These are phyloP conservation scores for Eragrostis tef DNA, from an alignment of 202 grass and related monocot genomes.

Conservation along the genomic window DNA sequence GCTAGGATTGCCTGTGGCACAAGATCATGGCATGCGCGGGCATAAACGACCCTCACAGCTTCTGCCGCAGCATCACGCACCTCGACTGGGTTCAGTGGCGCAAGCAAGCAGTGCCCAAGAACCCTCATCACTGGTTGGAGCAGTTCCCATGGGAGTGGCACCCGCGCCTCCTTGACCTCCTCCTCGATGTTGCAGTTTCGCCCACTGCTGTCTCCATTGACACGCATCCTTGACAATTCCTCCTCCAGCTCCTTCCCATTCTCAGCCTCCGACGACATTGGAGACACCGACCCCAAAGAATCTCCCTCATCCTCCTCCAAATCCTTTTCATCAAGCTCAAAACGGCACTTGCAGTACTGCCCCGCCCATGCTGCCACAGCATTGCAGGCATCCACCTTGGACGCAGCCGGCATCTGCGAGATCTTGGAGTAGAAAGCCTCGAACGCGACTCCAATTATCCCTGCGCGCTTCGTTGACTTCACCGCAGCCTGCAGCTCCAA, in stretches of 20 bases:
- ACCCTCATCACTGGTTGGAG: conserved; percentile 91
- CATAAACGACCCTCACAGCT: conserved; percentile 80
- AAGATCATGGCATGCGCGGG: conserved; percentile 82
- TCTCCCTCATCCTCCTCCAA: conserved; percentile 42
- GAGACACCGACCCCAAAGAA: conserved; percentile 49
- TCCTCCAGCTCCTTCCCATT: conserved; percentile 56
- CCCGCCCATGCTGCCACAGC: conserved; percentile 68
- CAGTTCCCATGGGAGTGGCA: conserved; percentile 90
- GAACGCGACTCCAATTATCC: conserved; percentile 83
- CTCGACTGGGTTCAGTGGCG: conserved; percentile 70
- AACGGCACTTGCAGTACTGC: conserved; percentile 86
- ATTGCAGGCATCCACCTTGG: conserved; percentile 89
- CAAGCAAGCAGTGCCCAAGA: conserved; percentile 88
- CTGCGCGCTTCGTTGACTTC: conserved; percentile 85
- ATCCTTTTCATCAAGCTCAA: conserved; percentile 71
- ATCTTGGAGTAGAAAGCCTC: conserved; percentile 86
- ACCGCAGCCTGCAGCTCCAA: conserved; percentile 83
- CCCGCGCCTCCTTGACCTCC: conserved; percentile 55
- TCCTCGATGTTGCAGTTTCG: conserved; percentile 41
- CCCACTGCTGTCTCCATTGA: conserved; percentile 53
- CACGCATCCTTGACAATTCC: conserved; percentile 48
- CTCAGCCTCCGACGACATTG: conserved; percentile 42
- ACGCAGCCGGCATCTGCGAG: conserved; percentile 72
- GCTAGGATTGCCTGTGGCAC: conserved; percentile 89
- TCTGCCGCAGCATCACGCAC: conserved; percentile 72